Base-by-base conservation (phyloP, 2,329 filamentous ascomycete genomes). In the Cadophora sp. region DNA sequence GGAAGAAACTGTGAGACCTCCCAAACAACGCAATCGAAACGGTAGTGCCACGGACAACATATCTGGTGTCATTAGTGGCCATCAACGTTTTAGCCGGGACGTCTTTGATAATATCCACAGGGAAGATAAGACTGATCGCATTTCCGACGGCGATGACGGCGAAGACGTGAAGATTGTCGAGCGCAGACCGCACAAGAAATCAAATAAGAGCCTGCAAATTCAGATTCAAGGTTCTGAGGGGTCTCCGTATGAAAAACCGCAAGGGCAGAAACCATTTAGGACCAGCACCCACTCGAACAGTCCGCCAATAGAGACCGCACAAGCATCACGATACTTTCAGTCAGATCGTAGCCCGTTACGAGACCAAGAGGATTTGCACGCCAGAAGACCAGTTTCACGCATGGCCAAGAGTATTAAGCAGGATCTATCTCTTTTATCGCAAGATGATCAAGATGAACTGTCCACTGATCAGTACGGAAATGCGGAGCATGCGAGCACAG, bases 121-220 rank as follows among this genome's bases (percentile, higher is more conserved):
- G 16, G 67, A 69, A 27, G 67, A 64, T 29, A 7, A 11, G 26
- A 40, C 55, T n/a, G 68, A 69, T 53, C 68, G 37, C 22, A 68
- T 69, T 24, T 65, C 58, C 22, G 68, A 69, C 53, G 4, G 27
- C 22, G 68, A 65, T 9, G 26, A 19, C 22, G 68, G 65, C 46
- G 4, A 22, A n/a, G 65, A 64, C 26, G 4, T 29, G 16, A 43
- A 24, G n/a, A 40, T 37, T 22, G 37, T 34, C 22, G 11, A 19
- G 12, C n/a, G 11, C 22, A 12, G 4, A 22, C 11, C 6, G 14
- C 3, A 19, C 11, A 22, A 2, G n/a, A 56, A 56, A 19, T 9
- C 29, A 22, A 37, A 58, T 22, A 59, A 26, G n/a, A 43, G 14
- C 24, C 11, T 26, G 22, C 34, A 59, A 16, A 16, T 40, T 2